Conservation (phyloP, 129 eudicot species). For the Ambrosia trifida region DNA sequence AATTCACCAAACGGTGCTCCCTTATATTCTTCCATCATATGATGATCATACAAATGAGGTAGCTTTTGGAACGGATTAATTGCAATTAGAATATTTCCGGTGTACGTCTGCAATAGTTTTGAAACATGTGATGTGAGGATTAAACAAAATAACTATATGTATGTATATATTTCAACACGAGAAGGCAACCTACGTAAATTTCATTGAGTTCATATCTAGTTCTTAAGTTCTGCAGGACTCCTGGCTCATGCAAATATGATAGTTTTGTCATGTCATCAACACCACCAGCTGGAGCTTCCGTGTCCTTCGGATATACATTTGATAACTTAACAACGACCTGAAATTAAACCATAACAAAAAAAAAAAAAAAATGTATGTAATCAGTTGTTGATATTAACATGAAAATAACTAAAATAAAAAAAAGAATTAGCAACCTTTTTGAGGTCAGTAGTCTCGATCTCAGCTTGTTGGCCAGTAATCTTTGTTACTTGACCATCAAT, state of each 20-base stretch:
- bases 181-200: slow-evolving; percentile 69
- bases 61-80: slow-evolving; percentile 96
- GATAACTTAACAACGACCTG: slow-evolving; percentile 83
- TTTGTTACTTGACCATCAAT: slow-evolving; percentile 52
- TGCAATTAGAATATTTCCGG: slow-evolving; percentile 97
- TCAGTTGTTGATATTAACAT: slow-evolving; percentile 2
- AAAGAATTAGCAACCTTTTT: slow-evolving; percentile 34
- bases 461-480: slow-evolving; percentile 45
- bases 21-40: slow-evolving; percentile 99
- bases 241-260: slow-evolving; percentile 97
- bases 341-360: slow-evolving; percentile 22
- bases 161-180: neutral
- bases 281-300: slow-evolving; percentile 98
- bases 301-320: slow-evolving; percentile 83
- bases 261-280: slow-evolving; percentile 99
- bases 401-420: neutral
- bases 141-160: neutral
- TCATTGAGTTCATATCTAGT: slow-evolving; percentile 96
- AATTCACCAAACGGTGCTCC: slow-evolving; percentile 96
- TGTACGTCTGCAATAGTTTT: slow-evolving; percentile 72
- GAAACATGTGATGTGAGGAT: slow-evolving; percentile 24
- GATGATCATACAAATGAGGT: slow-evolving; percentile 85
- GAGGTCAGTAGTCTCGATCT: slow-evolving; percentile 43
- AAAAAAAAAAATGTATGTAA: neutral
- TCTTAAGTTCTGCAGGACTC: slow-evolving; percentile 77